Percentiles rank a stretch among this genome's conserved stretches.
Conservation (phyloP, 176 grass and related monocot genomes). For the Zoysia japonica region DNA sequence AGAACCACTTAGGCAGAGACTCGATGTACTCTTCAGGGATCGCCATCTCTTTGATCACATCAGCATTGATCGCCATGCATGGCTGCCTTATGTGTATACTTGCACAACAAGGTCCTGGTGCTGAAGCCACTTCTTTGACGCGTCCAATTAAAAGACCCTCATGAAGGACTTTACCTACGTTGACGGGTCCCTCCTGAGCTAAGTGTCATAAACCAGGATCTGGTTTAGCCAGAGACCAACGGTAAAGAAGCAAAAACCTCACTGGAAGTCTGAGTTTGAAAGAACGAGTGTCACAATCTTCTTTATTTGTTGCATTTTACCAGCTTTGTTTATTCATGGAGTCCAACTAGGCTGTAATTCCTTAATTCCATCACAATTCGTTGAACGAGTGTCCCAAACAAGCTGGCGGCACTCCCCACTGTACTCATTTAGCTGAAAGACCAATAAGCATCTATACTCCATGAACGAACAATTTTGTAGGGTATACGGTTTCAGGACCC, state of each 20-base stretch:
- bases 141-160: constrained; percentile 58
- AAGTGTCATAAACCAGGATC: neutral
- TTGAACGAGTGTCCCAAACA: neutral
- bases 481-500: neutral
- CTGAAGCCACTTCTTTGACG: constrained; percentile 58
- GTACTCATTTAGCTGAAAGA: no score
- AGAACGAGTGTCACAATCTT: no score
- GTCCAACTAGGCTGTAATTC: neutral
- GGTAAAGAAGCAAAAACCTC: neutral
- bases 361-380: neutral
- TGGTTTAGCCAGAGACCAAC: neutral
- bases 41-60: constrained; percentile 68
- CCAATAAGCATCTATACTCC: no score
- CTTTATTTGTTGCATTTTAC: neutral
- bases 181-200: no score
- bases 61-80: constrained; percentile 82
- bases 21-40: constrained; percentile 70
- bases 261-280: neutral
- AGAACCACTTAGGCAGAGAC: constrained; percentile 65
- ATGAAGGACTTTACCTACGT: constrained; percentile 62
- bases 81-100: constrained; percentile 81
- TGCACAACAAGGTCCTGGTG: constrained; percentile 76
- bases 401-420: no score
- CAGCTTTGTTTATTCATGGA: neutral
- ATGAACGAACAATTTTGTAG: no score